These are phyloP conservation scores for Graphilbum ipis-grandicollis DNA, from an alignment of 2,329 filamentous ascomycete species.

Conservation along the genomic window DNA sequence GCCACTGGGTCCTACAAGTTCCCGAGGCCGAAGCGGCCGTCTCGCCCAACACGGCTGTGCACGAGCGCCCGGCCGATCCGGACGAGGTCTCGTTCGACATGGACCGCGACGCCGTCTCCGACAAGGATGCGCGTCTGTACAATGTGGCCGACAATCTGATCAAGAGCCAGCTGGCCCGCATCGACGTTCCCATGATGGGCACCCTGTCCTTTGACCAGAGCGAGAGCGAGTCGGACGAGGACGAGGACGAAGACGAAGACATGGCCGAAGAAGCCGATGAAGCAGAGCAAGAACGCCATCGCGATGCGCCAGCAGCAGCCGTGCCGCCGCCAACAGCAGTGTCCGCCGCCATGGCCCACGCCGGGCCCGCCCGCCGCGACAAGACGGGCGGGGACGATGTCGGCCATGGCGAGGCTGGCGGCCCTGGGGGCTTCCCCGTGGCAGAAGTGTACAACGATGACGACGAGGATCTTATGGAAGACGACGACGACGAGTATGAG, in stretches of 20 bases:
- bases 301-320: too few relatives aligned
- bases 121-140: constrained; percentile 25
- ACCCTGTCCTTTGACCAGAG: constrained; percentile 26
- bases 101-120: constrained; percentile 19
- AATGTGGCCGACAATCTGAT: constrained; percentile 28
- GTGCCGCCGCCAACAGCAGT: too few relatives aligned
- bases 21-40: constrained; percentile 14
- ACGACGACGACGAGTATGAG: constrained; percentile 4
- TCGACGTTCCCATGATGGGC: constrained; percentile 27
- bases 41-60: constrained; percentile 14
- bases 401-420: constrained; percentile 1
- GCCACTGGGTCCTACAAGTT: constrained; percentile 25
- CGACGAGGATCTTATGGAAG: constrained; percentile 2
- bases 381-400: not conserved
- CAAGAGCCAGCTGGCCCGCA: constrained; percentile 26
- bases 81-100: constrained; percentile 23
- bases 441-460: constrained; percentile 10
- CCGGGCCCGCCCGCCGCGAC: not conserved
- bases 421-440: too few relatives aligned
- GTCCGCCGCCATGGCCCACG: too few relatives aligned
- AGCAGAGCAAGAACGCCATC: constrained; percentile 13
- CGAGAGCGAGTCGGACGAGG: constrained; percentile 15
- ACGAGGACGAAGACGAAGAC: constrained; percentile 11
- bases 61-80: constrained; percentile 15
- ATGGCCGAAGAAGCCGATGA: constrained; percentile 12